Evolutionary conservation across 2,329 filamentous ascomycete genomes (phyloP).

Genomic region (Exophiala mesophila): DNA sequence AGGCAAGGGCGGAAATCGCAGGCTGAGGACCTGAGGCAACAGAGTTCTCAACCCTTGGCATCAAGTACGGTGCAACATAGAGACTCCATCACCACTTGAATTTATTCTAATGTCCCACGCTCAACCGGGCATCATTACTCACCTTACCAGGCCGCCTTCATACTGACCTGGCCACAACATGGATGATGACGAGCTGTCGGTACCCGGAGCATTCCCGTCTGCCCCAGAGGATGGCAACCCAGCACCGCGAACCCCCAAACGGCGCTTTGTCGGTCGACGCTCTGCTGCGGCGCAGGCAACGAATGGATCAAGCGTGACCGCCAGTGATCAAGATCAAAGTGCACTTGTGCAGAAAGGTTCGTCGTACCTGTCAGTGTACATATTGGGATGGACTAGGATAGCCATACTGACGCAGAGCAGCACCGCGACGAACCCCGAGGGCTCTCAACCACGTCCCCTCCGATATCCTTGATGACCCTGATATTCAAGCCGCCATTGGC

Average conservation of each 20-base stretch:
- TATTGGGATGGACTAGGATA: no score
- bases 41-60: no score
- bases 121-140: no score
- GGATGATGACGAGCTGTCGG: slow-evolving; percentile 15
- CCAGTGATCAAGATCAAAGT: no score
- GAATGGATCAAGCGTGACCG: no score
- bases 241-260: slow-evolving; percentile 64
- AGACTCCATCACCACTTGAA: no score
- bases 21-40: no score
- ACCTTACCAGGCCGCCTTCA: no score
- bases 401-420: slow-evolving; percentile 33
- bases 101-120: no score
- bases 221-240: slow-evolving; percentile 6
- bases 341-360: slow-evolving; percentile 37
- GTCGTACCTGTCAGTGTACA: no score
- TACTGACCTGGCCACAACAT: not conserved
- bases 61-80: no score
- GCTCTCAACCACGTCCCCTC: slow-evolving; percentile 87
- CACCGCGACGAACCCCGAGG: slow-evolving; percentile 67
- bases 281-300: slow-evolving; percentile 56
- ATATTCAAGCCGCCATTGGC: slow-evolving; percentile 79
- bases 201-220: slow-evolving; percentile 25
- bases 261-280: slow-evolving; percentile 82
- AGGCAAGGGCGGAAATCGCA: no score
- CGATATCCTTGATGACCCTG: slow-evolving; percentile 77